These are phyloP conservation scores for Penicillium maclennaniae DNA, from an alignment of 495 filamentous ascomycete species.

Conservation along the genomic window DNA sequence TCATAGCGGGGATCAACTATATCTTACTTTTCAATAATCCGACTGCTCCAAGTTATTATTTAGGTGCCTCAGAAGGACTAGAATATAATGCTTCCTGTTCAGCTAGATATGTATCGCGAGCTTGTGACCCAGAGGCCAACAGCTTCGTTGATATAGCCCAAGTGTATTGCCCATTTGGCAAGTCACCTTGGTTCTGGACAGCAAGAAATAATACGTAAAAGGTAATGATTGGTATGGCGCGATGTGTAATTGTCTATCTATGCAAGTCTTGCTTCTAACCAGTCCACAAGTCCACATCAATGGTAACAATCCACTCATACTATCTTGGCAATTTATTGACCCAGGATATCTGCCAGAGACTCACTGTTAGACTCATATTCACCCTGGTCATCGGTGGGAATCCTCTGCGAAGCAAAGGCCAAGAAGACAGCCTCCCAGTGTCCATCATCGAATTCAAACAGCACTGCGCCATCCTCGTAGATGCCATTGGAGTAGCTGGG, in stretches of 20 bases:
- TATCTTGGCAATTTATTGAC: background rate
- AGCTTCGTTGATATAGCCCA: too few species aligned
- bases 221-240: too few species aligned
- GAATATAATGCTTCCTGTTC: too few species aligned
- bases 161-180: too few species aligned
- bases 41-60: too few species aligned
- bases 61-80: too few species aligned
- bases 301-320: background rate
- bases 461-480: conserved; percentile 35
- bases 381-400: conserved; percentile 18
- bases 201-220: too few species aligned
- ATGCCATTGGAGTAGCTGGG: conserved; percentile 33
- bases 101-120: too few species aligned
- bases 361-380: conserved; percentile 16
- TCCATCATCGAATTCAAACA: conserved; percentile 34
- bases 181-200: too few species aligned
- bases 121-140: too few species aligned
- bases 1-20: conserved; percentile 6
- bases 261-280: too few species aligned
- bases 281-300: background rate
- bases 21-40: background rate
- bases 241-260: too few species aligned
- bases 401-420: conserved; percentile 24
- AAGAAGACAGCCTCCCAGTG: conserved; percentile 27
- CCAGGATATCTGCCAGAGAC: conserved; percentile 20